phyloP scores from a whole-genome alignment of 2,329 filamentous ascomycete genomes.

The Penicillium brevicompactum region DNA sequence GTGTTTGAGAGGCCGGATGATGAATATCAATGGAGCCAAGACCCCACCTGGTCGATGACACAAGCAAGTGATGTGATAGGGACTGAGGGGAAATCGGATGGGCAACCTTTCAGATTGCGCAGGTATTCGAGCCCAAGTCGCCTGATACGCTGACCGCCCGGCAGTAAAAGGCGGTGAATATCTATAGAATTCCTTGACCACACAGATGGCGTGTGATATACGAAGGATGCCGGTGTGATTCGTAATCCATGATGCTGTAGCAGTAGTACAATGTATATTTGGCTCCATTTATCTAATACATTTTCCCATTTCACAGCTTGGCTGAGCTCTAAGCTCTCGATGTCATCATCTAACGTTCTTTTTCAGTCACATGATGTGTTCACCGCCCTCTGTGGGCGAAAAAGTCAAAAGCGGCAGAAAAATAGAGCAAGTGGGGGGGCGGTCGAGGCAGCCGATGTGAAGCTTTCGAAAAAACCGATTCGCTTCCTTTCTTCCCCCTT shows the following conservation, averaged over 20 bases:
- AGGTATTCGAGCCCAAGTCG: conserved; percentile 30
- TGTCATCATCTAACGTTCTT: neutral
- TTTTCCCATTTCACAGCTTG: neutral
- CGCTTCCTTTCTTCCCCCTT: conserved; percentile 17
- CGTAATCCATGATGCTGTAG: too few species aligned
- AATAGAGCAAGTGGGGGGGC: conserved; percentile 17
- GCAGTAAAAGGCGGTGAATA: neutral
- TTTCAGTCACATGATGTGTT: conserved; percentile 5
- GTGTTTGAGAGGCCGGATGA: neutral
- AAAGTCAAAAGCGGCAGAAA: conserved; percentile 9
- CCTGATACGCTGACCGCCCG: conserved; percentile 18
- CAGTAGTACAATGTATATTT: too few species aligned
- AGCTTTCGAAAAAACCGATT: conserved; percentile 9
- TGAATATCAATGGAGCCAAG: conserved; percentile 2
- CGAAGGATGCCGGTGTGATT: too few species aligned
- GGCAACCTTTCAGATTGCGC: conserved; percentile 6
- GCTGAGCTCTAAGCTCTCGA: neutral
- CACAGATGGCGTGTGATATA: neutral
- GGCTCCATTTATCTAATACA: neutral
- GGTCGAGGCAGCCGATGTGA: conserved; percentile 10
- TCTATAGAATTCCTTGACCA: neutral
- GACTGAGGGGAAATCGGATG: conserved; percentile 8
- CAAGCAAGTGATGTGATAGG: conserved; percentile 10
- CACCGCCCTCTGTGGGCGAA: conserved; percentile 11
- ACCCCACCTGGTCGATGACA: neutral